These are phyloP conservation scores for Vitis vinifera DNA, from an alignment of 164 flowering plant genomes.

Conservation along the genomic window ASM3070453v1 NC_081813.1:4987501-4988000, in stretches of 20 bases:
- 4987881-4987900: slow-evolving; percentile 45
- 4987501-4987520: slow-evolving; percentile 26
- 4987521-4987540: slow-evolving; percentile 58
- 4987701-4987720: slow-evolving; percentile 54
- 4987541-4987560: slow-evolving; percentile 51
- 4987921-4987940: slow-evolving; percentile 13
- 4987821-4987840: neutral
- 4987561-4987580: slow-evolving; percentile 53
- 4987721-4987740: slow-evolving; percentile 60
- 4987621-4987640: slow-evolving; percentile 35
- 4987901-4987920: slow-evolving; percentile 47
- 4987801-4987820: neutral
- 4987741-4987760: slow-evolving; percentile 44
- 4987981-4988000: slow-evolving; percentile 41
- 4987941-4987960: slow-evolving; percentile 40
- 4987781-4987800: slow-evolving; percentile 34
- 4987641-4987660: slow-evolving; percentile 53
- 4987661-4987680: slow-evolving; percentile 57
- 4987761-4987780: slow-evolving; percentile 30
- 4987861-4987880: slow-evolving; percentile 28
- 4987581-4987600: slow-evolving; percentile 55
- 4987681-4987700: slow-evolving; percentile 42
- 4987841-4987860: neutral
- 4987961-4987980: slow-evolving; percentile 52
- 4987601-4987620: slow-evolving; percentile 49